Base-by-base conservation (phyloP, 1,139 yeast genomes). In the Blastobotrys niveus region DNA sequence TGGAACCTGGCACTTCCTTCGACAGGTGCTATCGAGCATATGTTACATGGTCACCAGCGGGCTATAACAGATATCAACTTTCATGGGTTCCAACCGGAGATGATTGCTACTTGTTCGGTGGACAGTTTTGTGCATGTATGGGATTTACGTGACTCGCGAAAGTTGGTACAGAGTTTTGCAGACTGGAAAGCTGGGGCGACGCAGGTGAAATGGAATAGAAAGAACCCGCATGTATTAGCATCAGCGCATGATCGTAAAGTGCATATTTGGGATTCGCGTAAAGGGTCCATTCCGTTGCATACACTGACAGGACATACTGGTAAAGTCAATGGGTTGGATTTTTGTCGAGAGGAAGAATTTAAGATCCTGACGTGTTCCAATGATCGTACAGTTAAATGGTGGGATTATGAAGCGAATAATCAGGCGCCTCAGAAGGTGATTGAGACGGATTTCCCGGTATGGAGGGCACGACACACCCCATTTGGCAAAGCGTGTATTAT, bases 41-140 rank as follows among this genome's bases (percentile, higher is more conserved):
- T 87, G 4, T 69, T 91, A 31, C 98, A 91, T 61, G 82, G 85
- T 20, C 98, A 91, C 61, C 77, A 82, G 2, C 71, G 98, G 45
- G 98, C 98, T 1, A 89, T 91, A 32, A 87, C 98, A 2, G 98
- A 91, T 65, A 87, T 91, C 48, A 87, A 89, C 61, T 91, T 89
- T 70, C 95, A 86, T 59, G 91, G 94, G 1, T 74, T 73, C 27
- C 80, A 85, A 54, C 96, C 96, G 0, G 95, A 89, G 58, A 60
- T 86, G n/a, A 63, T 91, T 25, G 96, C 96, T 0, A 91, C 97
- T 0, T 88, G 96, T 59, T 82, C 95, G 0, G 84, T 91, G 18
- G 98, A 91, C 59, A 82, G 96, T 0, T 83, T 79, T 59, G 82
- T 88, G 14, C 77, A 81, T 48, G 78, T 85, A 3, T 91, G 98